phyloP scores from a whole-genome alignment of 352 stramenopile genomes.

The Thalassiosira hispida region DNA sequence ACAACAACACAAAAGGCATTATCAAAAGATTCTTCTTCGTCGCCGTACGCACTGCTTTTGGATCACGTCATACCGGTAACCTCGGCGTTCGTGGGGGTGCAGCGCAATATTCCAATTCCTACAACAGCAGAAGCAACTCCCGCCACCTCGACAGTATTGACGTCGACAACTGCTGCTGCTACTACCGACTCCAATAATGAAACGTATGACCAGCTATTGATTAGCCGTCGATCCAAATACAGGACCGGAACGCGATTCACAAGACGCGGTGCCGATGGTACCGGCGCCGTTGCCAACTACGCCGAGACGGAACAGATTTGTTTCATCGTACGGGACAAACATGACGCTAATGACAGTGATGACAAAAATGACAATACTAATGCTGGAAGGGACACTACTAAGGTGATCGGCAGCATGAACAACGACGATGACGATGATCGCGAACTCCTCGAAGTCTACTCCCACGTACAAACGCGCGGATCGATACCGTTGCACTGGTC shows the following conservation, averaged over 20 bases:
- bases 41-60: slow-evolving; percentile 44
- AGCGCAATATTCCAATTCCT: slow-evolving; percentile 55
- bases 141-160: slow-evolving; percentile 74
- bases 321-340: slow-evolving; percentile 79
- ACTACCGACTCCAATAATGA: no score
- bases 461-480: slow-evolving; percentile 93
- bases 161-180: slow-evolving; percentile 73
- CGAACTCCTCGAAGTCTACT: slow-evolving; percentile 85
- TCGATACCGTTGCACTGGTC: slow-evolving; percentile 95
- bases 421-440: slow-evolving; percentile 73
- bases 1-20: background rate
- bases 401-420: slow-evolving; percentile 64
- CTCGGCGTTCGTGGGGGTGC: slow-evolving; percentile 77
- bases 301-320: slow-evolving; percentile 95
- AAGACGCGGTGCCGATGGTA: slow-evolving; percentile 90
- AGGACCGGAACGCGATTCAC: slow-evolving; percentile 89
- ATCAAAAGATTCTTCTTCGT: slow-evolving; percentile 25
- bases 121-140: slow-evolving; percentile 83
- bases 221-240: slow-evolving; percentile 72
- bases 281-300: slow-evolving; percentile 93
- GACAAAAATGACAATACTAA: slow-evolving; percentile 79
- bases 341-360: slow-evolving; percentile 83
- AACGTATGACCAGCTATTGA: slow-evolving; percentile 87
- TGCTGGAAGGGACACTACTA: slow-evolving; percentile 70
- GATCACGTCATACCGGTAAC: slow-evolving; percentile 83